Evolutionary conservation across 148 eudicot species (phyloP).

Genomic region (Tetragonia tetragonoides): DNA sequence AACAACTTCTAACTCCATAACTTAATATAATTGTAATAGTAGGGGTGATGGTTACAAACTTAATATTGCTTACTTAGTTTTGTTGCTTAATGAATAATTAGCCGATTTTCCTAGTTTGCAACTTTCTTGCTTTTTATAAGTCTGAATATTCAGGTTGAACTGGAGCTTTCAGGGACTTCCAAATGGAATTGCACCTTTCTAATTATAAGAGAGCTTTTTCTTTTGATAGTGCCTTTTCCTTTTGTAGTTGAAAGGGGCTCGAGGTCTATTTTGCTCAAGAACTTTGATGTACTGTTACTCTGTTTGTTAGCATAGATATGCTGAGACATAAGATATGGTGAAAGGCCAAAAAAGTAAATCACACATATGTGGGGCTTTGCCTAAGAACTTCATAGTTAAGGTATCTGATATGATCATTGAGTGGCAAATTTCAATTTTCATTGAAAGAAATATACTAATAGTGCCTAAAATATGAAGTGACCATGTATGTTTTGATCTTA

Average conservation of each 20-base stretch:
- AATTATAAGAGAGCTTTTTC: conserved; percentile 8
- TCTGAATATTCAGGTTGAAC: conserved; percentile 22
- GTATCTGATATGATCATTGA: not conserved
- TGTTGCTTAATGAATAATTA: not conserved
- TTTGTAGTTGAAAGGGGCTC: conserved; percentile 11
- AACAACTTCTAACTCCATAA: no score
- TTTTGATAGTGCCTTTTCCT: conserved; percentile 13
- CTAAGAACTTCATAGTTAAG: not conserved
- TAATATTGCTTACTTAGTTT: not conserved
- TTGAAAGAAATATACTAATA: no score
- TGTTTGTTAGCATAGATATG: not conserved
- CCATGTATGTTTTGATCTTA: no score
- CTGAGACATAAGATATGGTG: not conserved
- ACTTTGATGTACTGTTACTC: not conserved
- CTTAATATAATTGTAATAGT: no score
- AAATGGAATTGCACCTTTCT: conserved; percentile 11
- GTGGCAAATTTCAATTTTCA: no score
- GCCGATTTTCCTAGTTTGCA: not conserved
- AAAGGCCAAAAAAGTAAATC: not conserved
- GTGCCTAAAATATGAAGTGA: no score
- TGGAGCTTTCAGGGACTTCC: conserved; percentile 15
- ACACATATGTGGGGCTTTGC: not conserved
- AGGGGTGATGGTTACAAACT: not conserved
- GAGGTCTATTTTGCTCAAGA: not conserved
- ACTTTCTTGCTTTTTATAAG: no score